Evolutionary conservation across 1,139 yeast genomes (phyloP), one percentile per base, ranked within the genome.

Genomic region (Zygosaccharomyces pseudobailii): DNA sequence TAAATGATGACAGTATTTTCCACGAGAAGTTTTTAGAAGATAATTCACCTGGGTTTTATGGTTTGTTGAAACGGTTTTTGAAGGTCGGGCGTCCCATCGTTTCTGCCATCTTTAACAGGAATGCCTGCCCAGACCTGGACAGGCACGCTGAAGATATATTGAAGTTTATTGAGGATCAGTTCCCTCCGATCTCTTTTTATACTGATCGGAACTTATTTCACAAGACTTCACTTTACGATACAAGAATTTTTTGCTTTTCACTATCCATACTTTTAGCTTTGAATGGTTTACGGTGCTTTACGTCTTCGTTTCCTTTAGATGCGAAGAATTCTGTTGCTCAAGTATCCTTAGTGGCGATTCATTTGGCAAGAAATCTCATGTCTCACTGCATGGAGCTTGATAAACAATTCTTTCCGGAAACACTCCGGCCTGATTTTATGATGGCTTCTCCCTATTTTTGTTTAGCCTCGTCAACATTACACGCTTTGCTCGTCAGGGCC

Each of bases 1-100:
- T 58, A 9, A 55, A 59, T 8, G 60, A 55, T 9, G 48, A 53
- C 1, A 54, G 47, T 25, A 28, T 44, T 17, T 51, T 58, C 19
- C 53, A 60, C 46, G 50, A 49, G 8, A 31, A 43, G 4, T 48
- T 48, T 23, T 45, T 45, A n/a, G 43, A 46, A n/a, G 41, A 42
- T 22, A 36, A 40, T 10, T 22, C 43, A 7, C 28, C 40, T 30
- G 32, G 51, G 8, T 46, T 43, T 33, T 42, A 46, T 42, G 53
- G 54, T 5, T 42, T 49, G 36, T 20, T 54, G 42, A 51, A 54
- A 41, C 36, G 57, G 28, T 54, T 51, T 40, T 37, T 57, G 33
- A 50, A 40, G n/a, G 17, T 59, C 4, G 55, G 50, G 13, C 50
- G 64, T 28, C 59, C 59, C 17, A 56, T 59, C 49, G 25, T 57